Conservation (phyloP, 129 eudicot genomes). For the Sambucus nigra region DNA sequence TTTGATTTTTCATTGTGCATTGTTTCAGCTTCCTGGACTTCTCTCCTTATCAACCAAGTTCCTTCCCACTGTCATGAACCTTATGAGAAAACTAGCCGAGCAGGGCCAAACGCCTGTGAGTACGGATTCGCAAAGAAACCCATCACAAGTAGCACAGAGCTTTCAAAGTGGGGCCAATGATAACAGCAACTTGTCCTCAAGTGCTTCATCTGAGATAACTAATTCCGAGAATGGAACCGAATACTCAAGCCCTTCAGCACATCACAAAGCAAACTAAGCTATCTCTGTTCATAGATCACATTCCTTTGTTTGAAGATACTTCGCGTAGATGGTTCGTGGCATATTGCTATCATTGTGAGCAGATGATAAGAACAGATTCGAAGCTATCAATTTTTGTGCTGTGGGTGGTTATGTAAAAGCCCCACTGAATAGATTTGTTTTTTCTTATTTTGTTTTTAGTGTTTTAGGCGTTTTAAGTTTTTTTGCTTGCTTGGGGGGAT, state of each 20-base stretch:
- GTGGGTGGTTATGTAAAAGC: conserved; percentile 22
- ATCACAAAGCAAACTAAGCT: conserved; percentile 25
- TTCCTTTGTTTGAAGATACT: background rate
- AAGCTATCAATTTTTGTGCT: conserved; percentile 19
- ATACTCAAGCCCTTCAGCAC: conserved; percentile 45
- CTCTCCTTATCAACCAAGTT: conserved; percentile 76
- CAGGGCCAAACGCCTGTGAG: conserved; percentile 53
- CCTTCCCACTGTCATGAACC: conserved; percentile 77
- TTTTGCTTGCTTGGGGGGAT: background rate
- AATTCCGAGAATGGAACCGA: conserved; percentile 51
- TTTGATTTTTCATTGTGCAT: background rate
- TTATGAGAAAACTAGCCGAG: conserved; percentile 82
- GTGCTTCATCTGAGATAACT: conserved; percentile 58
- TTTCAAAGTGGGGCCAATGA: conserved; percentile 27
- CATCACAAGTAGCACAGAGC: conserved; percentile 32
- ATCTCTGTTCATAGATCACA: background rate
- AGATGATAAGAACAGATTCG: background rate
- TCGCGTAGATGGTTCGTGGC: background rate
- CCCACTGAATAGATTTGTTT: conserved; percentile 4
- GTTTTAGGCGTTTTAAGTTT: background rate
- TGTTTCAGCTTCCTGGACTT: conserved; percentile 72
- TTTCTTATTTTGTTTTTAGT: background rate
- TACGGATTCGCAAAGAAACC: conserved; percentile 36
- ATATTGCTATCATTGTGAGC: background rate
- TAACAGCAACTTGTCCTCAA: conserved; percentile 45